These are phyloP conservation scores for Cucurbita moschata DNA, from an alignment of 306 rosid species.

Conservation along the genomic window DNA sequence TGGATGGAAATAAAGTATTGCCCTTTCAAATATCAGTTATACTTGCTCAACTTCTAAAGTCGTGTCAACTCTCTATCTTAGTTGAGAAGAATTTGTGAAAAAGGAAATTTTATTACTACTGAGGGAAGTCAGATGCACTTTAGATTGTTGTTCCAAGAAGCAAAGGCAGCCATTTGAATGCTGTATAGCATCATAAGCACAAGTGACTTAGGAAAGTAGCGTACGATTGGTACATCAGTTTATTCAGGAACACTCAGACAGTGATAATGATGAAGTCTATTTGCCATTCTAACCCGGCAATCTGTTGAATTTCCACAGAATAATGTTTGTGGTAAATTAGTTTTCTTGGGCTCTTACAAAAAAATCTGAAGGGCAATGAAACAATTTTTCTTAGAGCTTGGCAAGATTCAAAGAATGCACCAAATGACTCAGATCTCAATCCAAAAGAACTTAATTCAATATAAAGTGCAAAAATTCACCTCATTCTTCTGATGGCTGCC, in stretches of 20 bases:
- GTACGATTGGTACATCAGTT: neutral
- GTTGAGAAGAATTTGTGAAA: neutral
- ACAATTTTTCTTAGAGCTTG: neutral
- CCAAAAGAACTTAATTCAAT: neutral
- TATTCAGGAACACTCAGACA: neutral
- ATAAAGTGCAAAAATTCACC: slow-evolving; percentile 10
- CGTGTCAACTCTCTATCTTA: neutral
- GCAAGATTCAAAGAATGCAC: neutral
- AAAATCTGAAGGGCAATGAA: neutral
- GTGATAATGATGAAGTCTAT: neutral
- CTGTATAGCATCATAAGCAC: neutral
- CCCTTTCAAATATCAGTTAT: neutral
- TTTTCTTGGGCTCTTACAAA: neutral
- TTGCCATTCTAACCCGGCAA: neutral
- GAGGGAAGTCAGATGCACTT: neutral
- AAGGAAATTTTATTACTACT: neutral
- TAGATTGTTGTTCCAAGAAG: neutral
- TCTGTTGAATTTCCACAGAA: neutral
- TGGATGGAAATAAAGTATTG: neutral
- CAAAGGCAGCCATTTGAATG: neutral
- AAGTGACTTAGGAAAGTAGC: neutral
- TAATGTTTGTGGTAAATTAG: neutral
- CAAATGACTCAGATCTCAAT: neutral
- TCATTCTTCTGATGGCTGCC: slow-evolving; percentile 48
- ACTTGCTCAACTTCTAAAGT: neutral